These are phyloP conservation scores for Lyophyllum semitale DNA, from an alignment of 768 basidiomycete genomes.

Conservation along the genomic window DNA sequence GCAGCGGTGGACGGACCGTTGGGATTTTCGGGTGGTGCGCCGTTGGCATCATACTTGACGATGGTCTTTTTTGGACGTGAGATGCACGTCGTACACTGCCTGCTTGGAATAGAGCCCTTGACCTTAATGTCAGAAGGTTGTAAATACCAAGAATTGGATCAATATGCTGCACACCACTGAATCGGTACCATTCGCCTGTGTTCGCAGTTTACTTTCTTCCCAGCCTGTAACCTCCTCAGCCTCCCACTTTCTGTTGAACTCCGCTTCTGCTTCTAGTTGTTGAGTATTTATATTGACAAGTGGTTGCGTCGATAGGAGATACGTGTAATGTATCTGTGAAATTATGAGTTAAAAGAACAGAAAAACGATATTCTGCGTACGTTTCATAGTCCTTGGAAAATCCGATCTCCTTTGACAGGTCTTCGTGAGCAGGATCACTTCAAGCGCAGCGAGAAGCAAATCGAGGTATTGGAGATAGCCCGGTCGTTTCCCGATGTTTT, in stretches of 20 bases:
- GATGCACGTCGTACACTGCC: constrained; percentile 95
- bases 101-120: constrained; percentile 96
- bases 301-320: constrained; percentile 84
- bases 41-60: constrained; percentile 64
- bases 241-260: constrained; percentile 84
- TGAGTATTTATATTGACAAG: constrained; percentile 74
- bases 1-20: constrained; percentile 48
- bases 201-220: constrained; percentile 52
- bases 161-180: constrained; percentile 80
- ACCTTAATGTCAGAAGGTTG: constrained; percentile 48
- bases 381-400: constrained; percentile 76
- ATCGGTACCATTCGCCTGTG: constrained; percentile 43
- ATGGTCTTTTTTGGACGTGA: constrained; percentile 94
- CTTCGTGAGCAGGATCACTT: constrained; percentile 60
- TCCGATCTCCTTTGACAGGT: constrained; percentile 69
- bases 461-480: constrained; percentile 95
- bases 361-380: constrained; percentile 44
- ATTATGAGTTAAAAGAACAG: constrained; percentile 7
- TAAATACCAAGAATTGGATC: constrained; percentile 3
- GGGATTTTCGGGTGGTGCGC: constrained; percentile 51
- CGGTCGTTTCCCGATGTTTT: constrained; percentile 78
- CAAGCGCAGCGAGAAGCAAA: constrained; percentile 70
- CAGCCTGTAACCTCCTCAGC: constrained; percentile 75
- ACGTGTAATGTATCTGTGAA: constrained; percentile 78
- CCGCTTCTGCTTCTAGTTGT: constrained; percentile 60